Percentiles rank a stretch among this genome's conserved stretches.
phyloP scores from a whole-genome alignment of 116 monocot genomes.

The Dioscorea cayenensis region DNA sequence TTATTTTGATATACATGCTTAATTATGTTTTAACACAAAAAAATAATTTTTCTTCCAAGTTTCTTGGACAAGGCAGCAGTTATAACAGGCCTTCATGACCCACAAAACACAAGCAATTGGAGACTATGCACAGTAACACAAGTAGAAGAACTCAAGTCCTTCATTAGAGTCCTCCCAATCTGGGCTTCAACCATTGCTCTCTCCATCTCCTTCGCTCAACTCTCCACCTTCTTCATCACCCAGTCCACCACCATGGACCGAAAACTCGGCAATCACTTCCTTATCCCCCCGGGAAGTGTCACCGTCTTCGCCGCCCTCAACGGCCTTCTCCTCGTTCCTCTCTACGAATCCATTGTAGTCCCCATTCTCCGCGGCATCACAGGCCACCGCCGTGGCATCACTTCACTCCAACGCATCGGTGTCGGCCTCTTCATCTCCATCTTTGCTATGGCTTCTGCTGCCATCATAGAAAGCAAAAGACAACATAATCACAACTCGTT shows the following conservation, averaged over 20 bases:
- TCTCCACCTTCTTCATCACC: slow-evolving; percentile 36
- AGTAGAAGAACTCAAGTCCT: slow-evolving; percentile 44
- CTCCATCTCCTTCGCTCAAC: slow-evolving; percentile 20
- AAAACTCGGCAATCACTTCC: slow-evolving; percentile 18
- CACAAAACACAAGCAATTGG: slow-evolving; percentile 13
- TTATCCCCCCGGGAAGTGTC: slow-evolving; percentile 26
- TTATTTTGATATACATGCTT: too few species aligned
- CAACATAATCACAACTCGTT: neutral
- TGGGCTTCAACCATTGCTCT: slow-evolving; percentile 32
- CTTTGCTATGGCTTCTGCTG: slow-evolving; percentile 19
- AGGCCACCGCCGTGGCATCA: slow-evolving; percentile 30
- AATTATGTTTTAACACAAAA: too few species aligned
- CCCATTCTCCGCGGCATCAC: slow-evolving; percentile 27
- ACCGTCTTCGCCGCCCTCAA: slow-evolving; percentile 29
- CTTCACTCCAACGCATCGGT: slow-evolving; percentile 39
- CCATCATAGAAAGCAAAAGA: slow-evolving; percentile 23
- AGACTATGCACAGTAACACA: slow-evolving; percentile 40
- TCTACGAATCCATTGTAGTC: slow-evolving; percentile 30
- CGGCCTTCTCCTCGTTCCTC: slow-evolving; percentile 20
- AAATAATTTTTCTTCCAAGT: neutral
- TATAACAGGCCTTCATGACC: neutral
- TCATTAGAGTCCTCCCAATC: slow-evolving; percentile 33
- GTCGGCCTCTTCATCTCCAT: slow-evolving; percentile 36
- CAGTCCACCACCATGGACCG: slow-evolving; percentile 36
- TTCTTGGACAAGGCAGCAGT: slow-evolving; percentile 41